Percentiles rank a stretch among this genome's conserved stretches.
These are phyloP conservation scores for Saccharomycopsis vini DNA, from an alignment of 805 yeast species.

Conservation along the genomic window DNA sequence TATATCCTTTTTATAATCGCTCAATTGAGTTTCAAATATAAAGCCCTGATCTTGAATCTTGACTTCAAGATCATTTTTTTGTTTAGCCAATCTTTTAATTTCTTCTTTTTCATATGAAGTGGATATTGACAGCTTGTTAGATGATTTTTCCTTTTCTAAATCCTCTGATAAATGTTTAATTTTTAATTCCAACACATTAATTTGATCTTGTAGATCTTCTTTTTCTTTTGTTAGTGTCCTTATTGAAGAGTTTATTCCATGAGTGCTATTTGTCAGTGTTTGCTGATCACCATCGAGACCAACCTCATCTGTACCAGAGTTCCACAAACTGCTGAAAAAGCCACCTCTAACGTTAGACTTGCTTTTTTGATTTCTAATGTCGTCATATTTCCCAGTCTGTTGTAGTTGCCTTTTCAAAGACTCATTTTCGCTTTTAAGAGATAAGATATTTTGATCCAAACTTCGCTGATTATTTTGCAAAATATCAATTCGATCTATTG, in stretches of 20 bases:
- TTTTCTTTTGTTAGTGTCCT: slow-evolving; percentile 25
- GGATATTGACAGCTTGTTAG: slow-evolving; percentile 17
- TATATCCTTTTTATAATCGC: slow-evolving; percentile 21
- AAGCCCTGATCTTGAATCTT: slow-evolving; percentile 22
- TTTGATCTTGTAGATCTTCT: slow-evolving; percentile 26
- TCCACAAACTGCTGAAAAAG: slow-evolving; percentile 16
- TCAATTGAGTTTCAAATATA: slow-evolving; percentile 20
- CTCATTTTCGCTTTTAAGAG: slow-evolving; percentile 27
- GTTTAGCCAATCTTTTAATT: slow-evolving; percentile 30
- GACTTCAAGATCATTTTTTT: slow-evolving; percentile 28
- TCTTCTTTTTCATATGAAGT: slow-evolving; percentile 30
- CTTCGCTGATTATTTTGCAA: slow-evolving; percentile 21
- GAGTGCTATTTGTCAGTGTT: not conserved
- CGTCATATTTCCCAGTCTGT: slow-evolving; percentile 5
- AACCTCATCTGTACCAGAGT: slow-evolving; percentile 20
- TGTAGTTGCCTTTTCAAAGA: slow-evolving; percentile 22
- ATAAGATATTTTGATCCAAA: slow-evolving; percentile 21
- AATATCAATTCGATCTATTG: slow-evolving; percentile 19
- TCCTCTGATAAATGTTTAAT: slow-evolving; percentile 30
- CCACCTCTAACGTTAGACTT: slow-evolving; percentile 8
- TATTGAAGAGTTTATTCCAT: slow-evolving; percentile 18
- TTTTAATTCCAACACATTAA: slow-evolving; percentile 30
- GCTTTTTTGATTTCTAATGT: slow-evolving; percentile 1
- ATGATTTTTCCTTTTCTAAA: slow-evolving; percentile 26
- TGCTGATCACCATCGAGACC: slow-evolving; percentile 3